Evolutionary conservation across 1,284 basidiomycete genomes (phyloP).

Genomic region (Ceratobasidium sp.): DNA sequence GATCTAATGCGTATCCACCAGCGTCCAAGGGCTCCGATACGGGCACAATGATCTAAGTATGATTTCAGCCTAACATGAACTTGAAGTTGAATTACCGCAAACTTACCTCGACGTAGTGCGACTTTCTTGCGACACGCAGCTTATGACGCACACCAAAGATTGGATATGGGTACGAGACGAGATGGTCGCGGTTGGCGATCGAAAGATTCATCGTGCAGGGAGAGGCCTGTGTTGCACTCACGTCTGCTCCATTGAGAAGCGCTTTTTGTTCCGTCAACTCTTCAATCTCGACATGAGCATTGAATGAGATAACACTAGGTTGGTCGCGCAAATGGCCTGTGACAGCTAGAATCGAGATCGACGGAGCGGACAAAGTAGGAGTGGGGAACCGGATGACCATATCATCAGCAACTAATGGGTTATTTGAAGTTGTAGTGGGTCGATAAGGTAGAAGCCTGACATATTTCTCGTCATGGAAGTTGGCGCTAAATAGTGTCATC

Average conservation of each 20-base stretch:
- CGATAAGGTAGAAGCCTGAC: too few relatives aligned
- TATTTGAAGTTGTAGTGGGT: too few relatives aligned
- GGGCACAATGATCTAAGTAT: slow-evolving; percentile 58
- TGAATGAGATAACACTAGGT: neutral
- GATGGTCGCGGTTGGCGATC: neutral
- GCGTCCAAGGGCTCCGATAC: slow-evolving; percentile 52
- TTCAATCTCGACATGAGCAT: slow-evolving; percentile 1
- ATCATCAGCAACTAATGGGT: too few relatives aligned
- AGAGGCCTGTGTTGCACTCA: neutral
- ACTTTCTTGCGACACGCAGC: slow-evolving; percentile 31
- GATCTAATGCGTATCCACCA: slow-evolving; percentile 55
- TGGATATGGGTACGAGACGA: slow-evolving; percentile 23
- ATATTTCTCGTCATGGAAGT: too few relatives aligned
- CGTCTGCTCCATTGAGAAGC: neutral
- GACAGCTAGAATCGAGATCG: neutral
- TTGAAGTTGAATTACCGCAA: too few relatives aligned
- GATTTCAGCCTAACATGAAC: too few relatives aligned
- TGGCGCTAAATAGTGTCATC: too few relatives aligned
- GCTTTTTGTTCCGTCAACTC: neutral
- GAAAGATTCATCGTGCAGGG: slow-evolving; percentile 24
- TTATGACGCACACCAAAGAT: slow-evolving; percentile 1
- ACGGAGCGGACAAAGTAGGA: too few relatives aligned
- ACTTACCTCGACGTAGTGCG: slow-evolving; percentile 32
- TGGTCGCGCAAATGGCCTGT: too few relatives aligned
- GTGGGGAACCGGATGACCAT: too few relatives aligned